Percentiles rank a stretch among this genome's conserved stretches.
phyloP scores from a whole-genome alignment of 192 early-diverging fungal species.

The Mortierella alpina region DNA sequence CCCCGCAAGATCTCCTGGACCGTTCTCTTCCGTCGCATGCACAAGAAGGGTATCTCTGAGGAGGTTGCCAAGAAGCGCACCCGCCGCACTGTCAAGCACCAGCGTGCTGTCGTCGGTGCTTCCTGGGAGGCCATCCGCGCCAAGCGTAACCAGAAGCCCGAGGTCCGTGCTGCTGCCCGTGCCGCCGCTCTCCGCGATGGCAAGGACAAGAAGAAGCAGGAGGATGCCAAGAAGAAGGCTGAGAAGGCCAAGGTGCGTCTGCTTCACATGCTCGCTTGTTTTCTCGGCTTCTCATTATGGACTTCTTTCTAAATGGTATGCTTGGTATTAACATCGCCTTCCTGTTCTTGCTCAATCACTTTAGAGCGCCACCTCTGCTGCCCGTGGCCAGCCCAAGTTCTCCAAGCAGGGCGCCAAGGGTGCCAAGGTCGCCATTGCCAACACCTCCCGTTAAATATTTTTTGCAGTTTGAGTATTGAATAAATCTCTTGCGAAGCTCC shows the following conservation, averaged over 20 bases:
- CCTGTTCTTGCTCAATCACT: constrained; percentile 8
- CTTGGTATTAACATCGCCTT: constrained; percentile 4
- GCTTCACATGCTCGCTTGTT: background rate
- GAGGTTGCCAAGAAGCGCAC: constrained; percentile 97
- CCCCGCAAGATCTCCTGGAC: constrained; percentile 99
- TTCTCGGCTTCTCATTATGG: background rate
- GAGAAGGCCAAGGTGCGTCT: constrained; percentile 80
- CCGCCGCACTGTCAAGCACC: constrained; percentile 93
- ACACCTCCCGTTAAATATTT: constrained; percentile 82
- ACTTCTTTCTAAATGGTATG: background rate
- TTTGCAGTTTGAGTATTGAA: constrained; percentile 27
- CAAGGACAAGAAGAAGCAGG: constrained; percentile 95
- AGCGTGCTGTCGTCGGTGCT: constrained; percentile 95
- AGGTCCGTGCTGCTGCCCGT: constrained; percentile 92
- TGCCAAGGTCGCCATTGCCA: constrained; percentile 79
- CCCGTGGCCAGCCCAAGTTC: constrained; percentile 71
- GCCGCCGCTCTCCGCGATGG: constrained; percentile 82
- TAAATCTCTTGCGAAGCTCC: constrained; percentile 35
- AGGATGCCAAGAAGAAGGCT: constrained; percentile 87
- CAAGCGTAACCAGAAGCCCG: constrained; percentile 97
- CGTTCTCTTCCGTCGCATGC: constrained; percentile 94
- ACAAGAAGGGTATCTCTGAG: constrained; percentile 98
- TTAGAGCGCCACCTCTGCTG: constrained; percentile 56
- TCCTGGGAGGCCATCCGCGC: constrained; percentile 96
- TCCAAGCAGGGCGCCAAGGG: constrained; percentile 88